These are phyloP conservation scores for Myriosclerotinia curreyana DNA, from an alignment of 2,329 filamentous ascomycete species.

Conservation along the genomic window DNA sequence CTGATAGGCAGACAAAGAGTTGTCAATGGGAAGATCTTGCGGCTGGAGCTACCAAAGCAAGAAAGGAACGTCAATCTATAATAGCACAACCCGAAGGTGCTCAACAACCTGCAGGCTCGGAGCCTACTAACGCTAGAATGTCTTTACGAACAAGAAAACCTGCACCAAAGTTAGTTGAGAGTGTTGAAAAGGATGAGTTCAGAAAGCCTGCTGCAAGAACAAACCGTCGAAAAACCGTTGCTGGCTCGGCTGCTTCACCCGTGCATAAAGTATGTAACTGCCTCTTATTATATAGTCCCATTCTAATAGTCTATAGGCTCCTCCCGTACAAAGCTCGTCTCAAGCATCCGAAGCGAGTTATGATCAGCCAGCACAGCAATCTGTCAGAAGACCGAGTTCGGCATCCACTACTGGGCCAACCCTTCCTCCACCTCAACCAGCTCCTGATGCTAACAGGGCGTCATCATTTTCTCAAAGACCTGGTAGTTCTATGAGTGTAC, in stretches of 20 bases:
- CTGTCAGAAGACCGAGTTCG: slow-evolving; percentile 44
- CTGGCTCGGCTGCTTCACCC: slow-evolving; percentile 48
- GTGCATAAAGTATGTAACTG: slow-evolving; percentile 43
- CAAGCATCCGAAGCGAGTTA: slow-evolving; percentile 37
- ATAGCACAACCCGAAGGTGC: slow-evolving; percentile 41
- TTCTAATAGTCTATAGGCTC: slow-evolving; percentile 7
- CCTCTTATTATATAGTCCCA: background rate
- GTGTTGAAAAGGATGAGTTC: slow-evolving; percentile 51
- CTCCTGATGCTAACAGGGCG: slow-evolving; percentile 27
- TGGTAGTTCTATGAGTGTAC: slow-evolving; percentile 44
- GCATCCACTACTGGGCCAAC: slow-evolving; percentile 43
- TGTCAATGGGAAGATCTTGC: slow-evolving; percentile 76
- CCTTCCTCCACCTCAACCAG: slow-evolving; percentile 28
- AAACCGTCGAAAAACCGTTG: slow-evolving; percentile 61
- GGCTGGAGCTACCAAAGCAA: slow-evolving; percentile 59
- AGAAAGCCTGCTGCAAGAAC: slow-evolving; percentile 40
- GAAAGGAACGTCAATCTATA: slow-evolving; percentile 62
- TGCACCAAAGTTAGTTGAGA: slow-evolving; percentile 49
- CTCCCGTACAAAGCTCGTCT: slow-evolving; percentile 26
- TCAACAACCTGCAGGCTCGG: slow-evolving; percentile 35
- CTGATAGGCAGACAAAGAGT: slow-evolving; percentile 70
- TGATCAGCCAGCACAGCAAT: slow-evolving; percentile 33
- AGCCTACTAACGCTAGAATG: slow-evolving; percentile 55
- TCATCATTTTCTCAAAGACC: slow-evolving; percentile 41
- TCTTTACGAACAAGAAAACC: slow-evolving; percentile 70